These are phyloP conservation scores for Debaryomyces udenii DNA, from an alignment of 1,139 yeast species.

Conservation along the genomic window DNA sequence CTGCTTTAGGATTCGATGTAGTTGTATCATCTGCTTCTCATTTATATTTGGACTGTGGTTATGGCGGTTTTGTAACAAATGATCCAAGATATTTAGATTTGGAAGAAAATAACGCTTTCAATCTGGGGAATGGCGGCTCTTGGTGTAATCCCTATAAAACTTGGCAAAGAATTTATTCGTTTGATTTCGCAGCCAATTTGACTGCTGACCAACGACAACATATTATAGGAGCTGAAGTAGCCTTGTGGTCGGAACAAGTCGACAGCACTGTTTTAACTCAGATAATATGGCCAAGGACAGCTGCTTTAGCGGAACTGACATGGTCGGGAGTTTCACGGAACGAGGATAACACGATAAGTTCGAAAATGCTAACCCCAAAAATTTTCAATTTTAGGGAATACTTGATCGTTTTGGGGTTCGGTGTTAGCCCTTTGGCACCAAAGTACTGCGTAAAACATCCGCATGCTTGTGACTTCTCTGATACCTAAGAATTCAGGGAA, in stretches of 20 bases:
- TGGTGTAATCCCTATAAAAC: conserved; percentile 56
- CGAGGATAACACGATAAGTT: conserved; percentile 31
- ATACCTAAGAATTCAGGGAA: conserved; percentile 14
- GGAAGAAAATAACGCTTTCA: conserved; percentile 28
- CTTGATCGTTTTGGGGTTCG: conserved; percentile 40
- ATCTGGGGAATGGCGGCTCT: conserved; percentile 42
- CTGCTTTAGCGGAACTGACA: conserved; percentile 49
- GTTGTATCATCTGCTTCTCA: conserved; percentile 42
- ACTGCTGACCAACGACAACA: conserved; percentile 35
- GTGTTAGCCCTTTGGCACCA: conserved; percentile 45
- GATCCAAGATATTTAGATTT: conserved; percentile 39
- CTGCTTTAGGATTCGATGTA: conserved; percentile 45
- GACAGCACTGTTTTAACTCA: conserved; percentile 41
- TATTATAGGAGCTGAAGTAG: conserved; percentile 49
- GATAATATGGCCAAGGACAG: conserved; percentile 53
- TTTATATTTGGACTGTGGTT: conserved; percentile 52
- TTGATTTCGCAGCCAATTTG: conserved; percentile 38
- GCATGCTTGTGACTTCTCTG: conserved; percentile 40
- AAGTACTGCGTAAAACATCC: conserved; percentile 44
- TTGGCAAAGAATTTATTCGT: conserved; percentile 50
- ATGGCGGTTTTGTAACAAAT: conserved; percentile 45
- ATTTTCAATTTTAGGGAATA: conserved; percentile 49
- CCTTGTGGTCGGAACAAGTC: conserved; percentile 50
- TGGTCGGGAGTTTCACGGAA: conserved; percentile 50
- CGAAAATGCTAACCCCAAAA: conserved; percentile 39